Percentiles rank a stretch among this genome's conserved stretches.
These are phyloP conservation scores for Rhizophagus clarus DNA, from an alignment of 192 early-diverging fungal genomes.

Conservation along the genomic window DNA sequence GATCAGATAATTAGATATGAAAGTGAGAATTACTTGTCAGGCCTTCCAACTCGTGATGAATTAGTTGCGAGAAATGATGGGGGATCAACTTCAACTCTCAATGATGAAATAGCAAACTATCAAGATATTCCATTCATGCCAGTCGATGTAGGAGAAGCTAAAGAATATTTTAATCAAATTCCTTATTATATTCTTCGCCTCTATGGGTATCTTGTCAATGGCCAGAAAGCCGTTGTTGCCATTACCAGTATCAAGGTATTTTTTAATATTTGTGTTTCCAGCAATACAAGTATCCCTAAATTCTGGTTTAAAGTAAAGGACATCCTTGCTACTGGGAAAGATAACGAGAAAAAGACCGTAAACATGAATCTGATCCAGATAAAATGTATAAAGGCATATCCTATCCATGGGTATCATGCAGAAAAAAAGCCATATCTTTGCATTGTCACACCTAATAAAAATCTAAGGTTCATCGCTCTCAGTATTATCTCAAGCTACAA, in stretches of 20 bases:
- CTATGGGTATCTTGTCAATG: conserved; percentile 10
- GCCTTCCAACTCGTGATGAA: not conserved
- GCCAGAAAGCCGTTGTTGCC: conserved; percentile 3
- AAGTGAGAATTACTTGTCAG: not conserved
- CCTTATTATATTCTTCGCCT: conserved; percentile 1
- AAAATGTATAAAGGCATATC: too few species aligned
- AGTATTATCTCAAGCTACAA: not conserved
- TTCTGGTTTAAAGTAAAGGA: conserved; percentile 5
- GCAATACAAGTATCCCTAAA: too few species aligned
- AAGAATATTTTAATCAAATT: conserved; percentile 9
- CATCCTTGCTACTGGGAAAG: not conserved
- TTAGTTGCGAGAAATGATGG: not conserved
- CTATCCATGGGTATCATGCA: too few species aligned
- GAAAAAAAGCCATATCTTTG: too few species aligned
- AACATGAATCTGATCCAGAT: not conserved
- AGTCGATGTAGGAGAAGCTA: conserved; percentile 1
- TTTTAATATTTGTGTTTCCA: too few species aligned
- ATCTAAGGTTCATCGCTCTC: not conserved
- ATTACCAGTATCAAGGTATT: too few species aligned
- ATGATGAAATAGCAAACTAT: not conserved
- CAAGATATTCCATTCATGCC: conserved; percentile 20
- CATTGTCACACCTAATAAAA: not conserved
- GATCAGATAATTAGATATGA: not conserved
- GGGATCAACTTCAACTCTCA: conserved; percentile 13
- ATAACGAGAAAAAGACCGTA: not conserved